A percentile compares a stretch with the other conserved stretches of the same genome.
Evolutionary conservation across 139 green algal genomes (phyloP).

Genomic region (Diplosphaera chodatii): DNA sequence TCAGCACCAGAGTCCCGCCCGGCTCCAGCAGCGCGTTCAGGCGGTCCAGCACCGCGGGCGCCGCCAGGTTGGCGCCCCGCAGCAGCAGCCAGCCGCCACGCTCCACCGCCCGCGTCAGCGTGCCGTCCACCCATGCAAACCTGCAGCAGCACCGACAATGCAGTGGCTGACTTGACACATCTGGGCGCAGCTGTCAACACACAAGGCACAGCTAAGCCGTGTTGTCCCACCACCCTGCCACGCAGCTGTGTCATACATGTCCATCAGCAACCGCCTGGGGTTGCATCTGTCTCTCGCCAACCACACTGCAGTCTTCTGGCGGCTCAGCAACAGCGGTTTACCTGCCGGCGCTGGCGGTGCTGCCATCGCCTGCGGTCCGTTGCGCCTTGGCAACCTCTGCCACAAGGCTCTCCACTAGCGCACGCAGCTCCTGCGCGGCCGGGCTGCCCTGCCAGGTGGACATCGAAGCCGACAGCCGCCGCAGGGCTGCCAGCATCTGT

Average conservation of each 20-base stretch:
- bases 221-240: too few relatives aligned
- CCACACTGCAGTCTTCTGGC: not conserved
- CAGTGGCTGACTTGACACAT: too few relatives aligned
- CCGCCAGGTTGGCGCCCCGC: constrained; percentile 95
- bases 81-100: constrained; percentile 91
- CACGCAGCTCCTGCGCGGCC: not conserved
- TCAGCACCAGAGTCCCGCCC: constrained; percentile 75
- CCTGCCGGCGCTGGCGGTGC: constrained; percentile 9
- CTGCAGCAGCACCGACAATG: constrained; percentile 96
- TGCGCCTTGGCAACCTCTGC: not conserved
- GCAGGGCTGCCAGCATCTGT: not conserved
- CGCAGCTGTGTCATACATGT: too few relatives aligned
- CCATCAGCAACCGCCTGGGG: too few relatives aligned
- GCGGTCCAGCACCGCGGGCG: constrained; percentile 92
- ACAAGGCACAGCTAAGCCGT: too few relatives aligned
- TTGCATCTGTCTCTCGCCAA: too few relatives aligned
- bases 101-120: constrained; percentile 74
- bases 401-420: constrained; percentile 22
- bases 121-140: constrained; percentile 98
- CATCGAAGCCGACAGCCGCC: not conserved
- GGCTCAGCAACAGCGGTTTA: constrained; percentile 5
- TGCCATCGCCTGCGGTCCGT: not conserved
- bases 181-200: too few relatives aligned
- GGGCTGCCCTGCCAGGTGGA: too few relatives aligned
- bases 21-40: constrained; percentile 94